These are phyloP conservation scores for Gnomoniopsis smithogilvyi DNA, from an alignment of 2,329 filamentous ascomycete genomes.

Conservation along the genomic window DNA sequence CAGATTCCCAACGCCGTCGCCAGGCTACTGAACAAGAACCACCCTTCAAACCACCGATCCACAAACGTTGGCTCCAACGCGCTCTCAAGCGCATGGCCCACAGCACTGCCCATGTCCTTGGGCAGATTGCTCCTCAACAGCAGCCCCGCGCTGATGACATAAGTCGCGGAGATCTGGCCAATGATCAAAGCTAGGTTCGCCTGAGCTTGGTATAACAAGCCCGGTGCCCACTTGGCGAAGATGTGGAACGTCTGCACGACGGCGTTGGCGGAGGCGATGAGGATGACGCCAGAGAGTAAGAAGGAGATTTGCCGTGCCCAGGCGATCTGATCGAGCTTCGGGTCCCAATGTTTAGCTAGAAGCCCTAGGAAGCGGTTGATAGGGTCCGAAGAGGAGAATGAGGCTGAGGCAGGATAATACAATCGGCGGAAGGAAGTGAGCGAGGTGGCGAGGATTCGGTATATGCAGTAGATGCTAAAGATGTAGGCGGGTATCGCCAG, in stretches of 20 bases:
- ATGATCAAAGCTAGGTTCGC: constrained; percentile 77
- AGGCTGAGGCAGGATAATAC: constrained; percentile 38
- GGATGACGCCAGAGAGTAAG: constrained; percentile 76
- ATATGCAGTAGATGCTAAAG: constrained; percentile 81
- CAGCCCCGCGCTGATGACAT: constrained; percentile 78
- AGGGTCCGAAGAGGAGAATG: constrained; percentile 71
- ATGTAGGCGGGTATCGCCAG: constrained; percentile 60
- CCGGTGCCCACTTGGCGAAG: constrained; percentile 71
- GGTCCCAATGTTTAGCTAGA: constrained; percentile 79
- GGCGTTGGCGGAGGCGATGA: constrained; percentile 76
- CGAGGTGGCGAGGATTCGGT: constrained; percentile 72
- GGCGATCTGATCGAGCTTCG: constrained; percentile 73
- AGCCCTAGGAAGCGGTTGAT: constrained; percentile 81
- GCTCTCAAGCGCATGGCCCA: constrained; percentile 73
- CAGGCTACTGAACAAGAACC: constrained; percentile 70
- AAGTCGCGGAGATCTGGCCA: constrained; percentile 77
- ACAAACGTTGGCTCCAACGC: constrained; percentile 71
- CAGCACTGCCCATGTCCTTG: constrained; percentile 70
- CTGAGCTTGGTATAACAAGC: constrained; percentile 68
- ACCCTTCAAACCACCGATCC: constrained; percentile 83
- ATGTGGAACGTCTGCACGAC: constrained; percentile 83
- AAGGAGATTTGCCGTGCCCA: constrained; percentile 88
- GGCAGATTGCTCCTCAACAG: constrained; percentile 77
- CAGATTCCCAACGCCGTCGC: constrained; percentile 70
- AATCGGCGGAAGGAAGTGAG: constrained; percentile 64